Evolutionary conservation across 2,329 filamentous ascomycete species (phyloP).

Genomic region (Fusarium napiforme): DNA sequence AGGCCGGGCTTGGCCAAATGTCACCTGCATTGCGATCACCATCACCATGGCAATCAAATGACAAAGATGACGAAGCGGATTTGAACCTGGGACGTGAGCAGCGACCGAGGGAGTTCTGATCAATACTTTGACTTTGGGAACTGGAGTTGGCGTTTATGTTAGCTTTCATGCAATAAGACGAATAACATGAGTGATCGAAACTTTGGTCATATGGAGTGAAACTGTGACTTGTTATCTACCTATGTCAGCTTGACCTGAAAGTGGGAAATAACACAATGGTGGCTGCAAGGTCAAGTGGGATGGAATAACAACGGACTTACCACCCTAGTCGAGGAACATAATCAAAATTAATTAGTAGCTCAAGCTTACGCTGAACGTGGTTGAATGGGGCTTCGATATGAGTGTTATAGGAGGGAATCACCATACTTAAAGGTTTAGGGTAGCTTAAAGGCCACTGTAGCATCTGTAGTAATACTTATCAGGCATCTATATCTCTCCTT

Average conservation of each 20-base stretch:
- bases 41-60: slow-evolving; percentile 44
- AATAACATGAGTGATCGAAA: not conserved
- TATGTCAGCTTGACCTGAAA: not conserved
- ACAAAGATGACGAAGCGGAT: slow-evolving; percentile 47
- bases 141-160: slow-evolving; percentile 36
- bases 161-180: not conserved
- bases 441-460: not conserved
- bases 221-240: not conserved
- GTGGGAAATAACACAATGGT: not conserved
- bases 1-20: slow-evolving; percentile 45
- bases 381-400: not conserved
- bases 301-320: not conserved
- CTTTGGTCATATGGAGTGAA: not conserved
- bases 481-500: not conserved
- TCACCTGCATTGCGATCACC: slow-evolving; percentile 42
- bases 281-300: not conserved
- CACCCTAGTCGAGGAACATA: not conserved
- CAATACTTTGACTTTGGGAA: not conserved
- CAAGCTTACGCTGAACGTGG: not conserved
- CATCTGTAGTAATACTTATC: not conserved
- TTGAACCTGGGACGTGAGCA: slow-evolving; percentile 47
- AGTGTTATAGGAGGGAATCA: not conserved
- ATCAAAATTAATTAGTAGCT: not conserved
- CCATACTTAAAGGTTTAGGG: not conserved
- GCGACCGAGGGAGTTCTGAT: slow-evolving; percentile 50